Percentiles rank a stretch among this genome's conserved stretches.
These are phyloP conservation scores for Yamadazyma oceani DNA, from an alignment of 1,139 yeast genomes.

Conservation along the genomic window DNA sequence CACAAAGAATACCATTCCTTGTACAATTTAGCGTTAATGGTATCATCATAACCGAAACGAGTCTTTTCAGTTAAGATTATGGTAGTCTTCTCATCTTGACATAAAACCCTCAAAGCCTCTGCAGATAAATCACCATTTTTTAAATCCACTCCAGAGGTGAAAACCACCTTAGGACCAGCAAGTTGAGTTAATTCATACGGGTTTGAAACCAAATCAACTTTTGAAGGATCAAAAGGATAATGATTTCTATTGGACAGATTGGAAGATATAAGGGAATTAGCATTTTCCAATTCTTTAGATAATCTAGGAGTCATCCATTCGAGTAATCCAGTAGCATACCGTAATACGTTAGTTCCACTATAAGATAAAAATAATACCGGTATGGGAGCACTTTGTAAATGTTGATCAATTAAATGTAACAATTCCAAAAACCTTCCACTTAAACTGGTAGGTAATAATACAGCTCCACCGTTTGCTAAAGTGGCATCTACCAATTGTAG, in stretches of 20 bases:
- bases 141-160: conserved; percentile 74
- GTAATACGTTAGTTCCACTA: conserved; percentile 75
- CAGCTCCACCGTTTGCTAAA: conserved; percentile 70
- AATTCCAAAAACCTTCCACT: conserved; percentile 83
- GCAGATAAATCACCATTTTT: conserved; percentile 64
- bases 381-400: conserved; percentile 53
- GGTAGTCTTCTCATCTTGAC: conserved; percentile 66
- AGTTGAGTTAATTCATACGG: conserved; percentile 56
- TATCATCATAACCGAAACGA: conserved; percentile 27
- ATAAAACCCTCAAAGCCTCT: conserved; percentile 55
- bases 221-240: conserved; percentile 72
- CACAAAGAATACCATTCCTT: conserved; percentile 56
- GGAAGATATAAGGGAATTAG: conserved; percentile 24
- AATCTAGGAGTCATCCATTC: conserved; percentile 94
- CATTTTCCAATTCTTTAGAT: conserved; percentile 75
- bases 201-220: conserved; percentile 55
- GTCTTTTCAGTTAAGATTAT: conserved; percentile 71
- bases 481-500: conserved; percentile 65
- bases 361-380: conserved; percentile 78
- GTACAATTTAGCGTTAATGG: conserved; percentile 42
- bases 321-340: conserved; percentile 83
- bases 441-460: conserved; percentile 79
- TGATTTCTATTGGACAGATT: conserved; percentile 46
- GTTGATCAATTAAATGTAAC: conserved; percentile 65
- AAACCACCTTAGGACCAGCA: conserved; percentile 77